Conservation (phyloP, 768 basidiomycete genomes). For the Suillus brevipes region DNA sequence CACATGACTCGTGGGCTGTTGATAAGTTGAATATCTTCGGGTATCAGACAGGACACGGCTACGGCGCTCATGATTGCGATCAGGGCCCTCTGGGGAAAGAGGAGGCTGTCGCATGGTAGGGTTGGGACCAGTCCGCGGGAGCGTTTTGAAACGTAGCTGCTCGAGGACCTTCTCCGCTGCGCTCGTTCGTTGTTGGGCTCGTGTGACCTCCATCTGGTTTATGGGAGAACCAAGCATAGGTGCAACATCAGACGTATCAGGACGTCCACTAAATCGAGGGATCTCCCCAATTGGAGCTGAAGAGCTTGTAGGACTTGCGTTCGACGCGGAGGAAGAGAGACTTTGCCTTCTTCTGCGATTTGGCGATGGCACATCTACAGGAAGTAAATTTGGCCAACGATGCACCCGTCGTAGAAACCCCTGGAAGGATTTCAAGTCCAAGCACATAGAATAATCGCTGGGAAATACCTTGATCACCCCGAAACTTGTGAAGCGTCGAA, state of each 20-base stretch:
- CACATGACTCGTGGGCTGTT: constrained; percentile 12
- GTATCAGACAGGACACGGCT: constrained; percentile 31
- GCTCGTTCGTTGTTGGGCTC: constrained; percentile 50
- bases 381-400: constrained; percentile 82
- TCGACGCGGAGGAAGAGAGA: constrained; percentile 19
- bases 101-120: constrained; percentile 18
- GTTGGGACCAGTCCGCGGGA: constrained; percentile 43
- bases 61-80: constrained; percentile 18
- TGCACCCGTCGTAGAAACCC: constrained; percentile 93
- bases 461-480: constrained; percentile 86
- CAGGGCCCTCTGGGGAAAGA: constrained; percentile 19
- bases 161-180: constrained; percentile 71
- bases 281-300: constrained; percentile 8
- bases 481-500: constrained; percentile 93
- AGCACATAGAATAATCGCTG: not conserved
- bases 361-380: constrained; percentile 33
- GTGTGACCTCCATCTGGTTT: constrained; percentile 35
- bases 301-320: not conserved
- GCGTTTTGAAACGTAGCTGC: constrained; percentile 57
- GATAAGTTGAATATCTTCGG: constrained; percentile 26
- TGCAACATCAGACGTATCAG: constrained; percentile 24
- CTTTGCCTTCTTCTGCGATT: constrained; percentile 31
- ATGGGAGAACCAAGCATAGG: constrained; percentile 27
- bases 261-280: constrained; percentile 23
- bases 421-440: constrained; percentile 32